phyloP scores from a whole-genome alignment of 2,329 filamentous ascomycete genomes.

The Penicillium frequentans region DNA sequence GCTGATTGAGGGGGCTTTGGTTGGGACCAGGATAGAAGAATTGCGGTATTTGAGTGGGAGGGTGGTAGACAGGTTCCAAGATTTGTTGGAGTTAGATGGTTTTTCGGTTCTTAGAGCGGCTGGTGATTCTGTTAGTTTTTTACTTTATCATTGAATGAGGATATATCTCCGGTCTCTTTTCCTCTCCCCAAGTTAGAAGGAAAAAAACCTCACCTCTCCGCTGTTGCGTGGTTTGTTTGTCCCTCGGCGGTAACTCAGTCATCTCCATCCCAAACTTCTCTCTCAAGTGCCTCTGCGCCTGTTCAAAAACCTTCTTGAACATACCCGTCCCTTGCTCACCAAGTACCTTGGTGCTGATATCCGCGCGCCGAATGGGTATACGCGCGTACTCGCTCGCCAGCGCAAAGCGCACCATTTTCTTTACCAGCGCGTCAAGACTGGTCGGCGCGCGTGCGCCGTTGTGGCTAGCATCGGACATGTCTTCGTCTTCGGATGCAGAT shows the following conservation, averaged over 20 bases:
- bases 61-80: slow-evolving; percentile 75
- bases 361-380: slow-evolving; percentile 56
- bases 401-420: slow-evolving; percentile 63
- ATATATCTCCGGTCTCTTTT: neutral
- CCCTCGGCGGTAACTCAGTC: slow-evolving; percentile 74
- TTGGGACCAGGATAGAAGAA: slow-evolving; percentile 67
- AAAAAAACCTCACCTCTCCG: slow-evolving; percentile 62
- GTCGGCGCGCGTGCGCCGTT: slow-evolving; percentile 25
- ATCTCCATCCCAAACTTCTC: slow-evolving; percentile 89
- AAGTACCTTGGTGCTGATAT: slow-evolving; percentile 67
- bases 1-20: slow-evolving; percentile 62
- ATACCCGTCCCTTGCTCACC: slow-evolving; percentile 64
- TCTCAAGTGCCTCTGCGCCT: slow-evolving; percentile 71
- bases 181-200: neutral
- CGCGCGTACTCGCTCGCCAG: slow-evolving; percentile 62
- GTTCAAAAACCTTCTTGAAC: slow-evolving; percentile 75
- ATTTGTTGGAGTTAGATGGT: slow-evolving; percentile 56
- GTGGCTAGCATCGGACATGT: neutral
- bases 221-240: slow-evolving; percentile 79
- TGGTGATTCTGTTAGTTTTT: slow-evolving; percentile 13
- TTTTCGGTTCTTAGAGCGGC: slow-evolving; percentile 52
- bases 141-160: too few relatives aligned
- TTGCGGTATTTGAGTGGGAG: slow-evolving; percentile 68
- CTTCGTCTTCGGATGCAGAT: slow-evolving; percentile 12
- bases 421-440: slow-evolving; percentile 49